Evolutionary conservation across 495 filamentous ascomycete genomes (phyloP).

Genomic region (Talaromyces ruber): DNA sequence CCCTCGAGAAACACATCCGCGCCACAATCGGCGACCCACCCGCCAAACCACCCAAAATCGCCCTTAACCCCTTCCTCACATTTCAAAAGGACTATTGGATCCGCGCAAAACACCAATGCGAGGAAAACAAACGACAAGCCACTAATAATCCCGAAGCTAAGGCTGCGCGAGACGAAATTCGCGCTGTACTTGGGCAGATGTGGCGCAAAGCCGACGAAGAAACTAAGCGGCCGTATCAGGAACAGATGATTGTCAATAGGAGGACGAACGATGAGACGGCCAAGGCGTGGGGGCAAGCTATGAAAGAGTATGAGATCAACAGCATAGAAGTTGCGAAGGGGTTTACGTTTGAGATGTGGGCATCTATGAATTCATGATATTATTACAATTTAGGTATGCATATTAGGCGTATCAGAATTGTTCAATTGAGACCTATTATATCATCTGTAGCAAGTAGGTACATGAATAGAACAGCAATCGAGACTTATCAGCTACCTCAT

Average conservation of each 20-base stretch:
- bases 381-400: neutral
- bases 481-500: neutral
- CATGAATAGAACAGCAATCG: neutral
- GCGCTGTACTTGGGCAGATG: slow-evolving; percentile 73
- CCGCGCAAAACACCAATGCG: slow-evolving; percentile 61
- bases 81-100: slow-evolving; percentile 73
- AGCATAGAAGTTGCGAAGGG: slow-evolving; percentile 11
- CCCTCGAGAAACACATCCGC: slow-evolving; percentile 61
- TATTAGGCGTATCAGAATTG: neutral
- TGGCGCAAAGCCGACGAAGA: slow-evolving; percentile 71
- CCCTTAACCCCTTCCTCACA: slow-evolving; percentile 61
- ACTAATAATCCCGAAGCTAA: slow-evolving; percentile 61
- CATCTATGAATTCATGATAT: neutral
- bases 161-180: slow-evolving; percentile 63
- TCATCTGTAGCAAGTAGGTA: neutral
- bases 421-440: neutral
- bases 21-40: slow-evolving; percentile 65
- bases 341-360: neutral
- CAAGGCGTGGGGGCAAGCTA: slow-evolving; percentile 46
- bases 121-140: slow-evolving; percentile 52
- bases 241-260: slow-evolving; percentile 60
- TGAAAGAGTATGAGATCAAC: slow-evolving; percentile 61
- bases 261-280: slow-evolving; percentile 47
- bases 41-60: slow-evolving; percentile 56
- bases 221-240: slow-evolving; percentile 64